phyloP scores from a whole-genome alignment of 1,139 yeast genomes.

The Yamadazyma sp. region DNA sequence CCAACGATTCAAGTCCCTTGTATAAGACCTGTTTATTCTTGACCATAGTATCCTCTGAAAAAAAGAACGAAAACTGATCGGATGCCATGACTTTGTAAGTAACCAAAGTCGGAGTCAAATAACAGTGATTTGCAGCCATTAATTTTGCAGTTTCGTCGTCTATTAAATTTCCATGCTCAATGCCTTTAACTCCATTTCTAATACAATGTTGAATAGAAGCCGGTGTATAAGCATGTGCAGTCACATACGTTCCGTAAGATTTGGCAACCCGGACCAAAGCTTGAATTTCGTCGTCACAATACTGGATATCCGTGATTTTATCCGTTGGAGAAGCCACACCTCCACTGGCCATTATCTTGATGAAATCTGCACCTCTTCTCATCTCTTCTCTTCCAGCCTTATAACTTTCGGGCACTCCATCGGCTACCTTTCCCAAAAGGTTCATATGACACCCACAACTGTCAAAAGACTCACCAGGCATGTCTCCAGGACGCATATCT shows the following conservation, averaged over 20 bases:
- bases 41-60: constrained; percentile 14
- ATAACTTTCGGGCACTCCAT: constrained; percentile 21
- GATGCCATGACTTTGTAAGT: constrained; percentile 24
- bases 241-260: constrained; percentile 21
- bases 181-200: constrained; percentile 21
- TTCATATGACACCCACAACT: constrained; percentile 21
- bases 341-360: constrained; percentile 16
- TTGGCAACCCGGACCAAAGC: constrained; percentile 22
- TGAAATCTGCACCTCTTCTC: constrained; percentile 21
- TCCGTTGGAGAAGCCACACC: constrained; percentile 17
- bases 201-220: constrained; percentile 19
- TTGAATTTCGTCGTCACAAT: constrained; percentile 20
- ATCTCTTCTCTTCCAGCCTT: constrained; percentile 20
- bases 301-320: constrained; percentile 18
- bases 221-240: constrained; percentile 25
- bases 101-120: constrained; percentile 22
- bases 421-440: constrained; percentile 18
- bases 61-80: constrained; percentile 18
- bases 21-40: constrained; percentile 19
- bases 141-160: constrained; percentile 21
- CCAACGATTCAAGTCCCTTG: constrained; percentile 18
- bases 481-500: constrained; percentile 18
- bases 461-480: constrained; percentile 18
- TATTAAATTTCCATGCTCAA: constrained; percentile 24
- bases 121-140: constrained; percentile 19